Conservation (phyloP, 2,329 filamentous ascomycete species). For the Phialocephala subalpina region DNA sequence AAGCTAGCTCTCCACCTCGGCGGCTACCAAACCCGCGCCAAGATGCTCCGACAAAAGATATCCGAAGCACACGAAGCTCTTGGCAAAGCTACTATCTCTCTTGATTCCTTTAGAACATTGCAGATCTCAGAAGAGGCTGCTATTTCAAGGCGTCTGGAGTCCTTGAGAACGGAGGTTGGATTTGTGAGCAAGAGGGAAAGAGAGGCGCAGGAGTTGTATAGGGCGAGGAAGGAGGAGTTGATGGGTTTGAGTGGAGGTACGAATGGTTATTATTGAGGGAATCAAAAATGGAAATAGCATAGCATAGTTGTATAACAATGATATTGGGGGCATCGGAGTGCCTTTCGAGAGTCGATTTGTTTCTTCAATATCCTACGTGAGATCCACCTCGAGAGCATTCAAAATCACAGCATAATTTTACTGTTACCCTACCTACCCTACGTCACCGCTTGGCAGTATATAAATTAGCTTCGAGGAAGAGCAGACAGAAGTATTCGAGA, state of each 20-base stretch:
- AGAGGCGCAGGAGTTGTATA: constrained; percentile 89
- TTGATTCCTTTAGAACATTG: constrained; percentile 78
- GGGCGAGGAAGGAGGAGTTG: constrained; percentile 79
- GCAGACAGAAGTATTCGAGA: too few species aligned
- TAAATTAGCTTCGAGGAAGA: too few species aligned
- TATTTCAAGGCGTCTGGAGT: constrained; percentile 74
- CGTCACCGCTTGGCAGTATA: too few species aligned
- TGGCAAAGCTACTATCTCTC: constrained; percentile 74
- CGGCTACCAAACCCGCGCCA: constrained; percentile 88
- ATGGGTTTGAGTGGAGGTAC: constrained; percentile 57
- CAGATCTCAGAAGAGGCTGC: constrained; percentile 83
- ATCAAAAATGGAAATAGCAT: constrained; percentile 12
- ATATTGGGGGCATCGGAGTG: neutral
- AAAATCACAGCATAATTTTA: too few species aligned
- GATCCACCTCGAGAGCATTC: too few species aligned
- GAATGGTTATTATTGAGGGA: constrained; percentile 39
- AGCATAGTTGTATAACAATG: constrained; percentile 22
- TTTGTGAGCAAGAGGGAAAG: constrained; percentile 84
- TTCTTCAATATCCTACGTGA: too few species aligned
- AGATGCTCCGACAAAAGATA: constrained; percentile 82
- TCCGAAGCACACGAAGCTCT: constrained; percentile 77
- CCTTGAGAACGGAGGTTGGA: constrained; percentile 81
- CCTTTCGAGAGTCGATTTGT: neutral
- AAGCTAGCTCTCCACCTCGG: constrained; percentile 88
- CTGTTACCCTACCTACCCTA: too few species aligned